A percentile compares a stretch with the other conserved stretches of the same genome.
Conservation (phyloP, 305 asterid species). For the Plantago coronopus region DNA sequence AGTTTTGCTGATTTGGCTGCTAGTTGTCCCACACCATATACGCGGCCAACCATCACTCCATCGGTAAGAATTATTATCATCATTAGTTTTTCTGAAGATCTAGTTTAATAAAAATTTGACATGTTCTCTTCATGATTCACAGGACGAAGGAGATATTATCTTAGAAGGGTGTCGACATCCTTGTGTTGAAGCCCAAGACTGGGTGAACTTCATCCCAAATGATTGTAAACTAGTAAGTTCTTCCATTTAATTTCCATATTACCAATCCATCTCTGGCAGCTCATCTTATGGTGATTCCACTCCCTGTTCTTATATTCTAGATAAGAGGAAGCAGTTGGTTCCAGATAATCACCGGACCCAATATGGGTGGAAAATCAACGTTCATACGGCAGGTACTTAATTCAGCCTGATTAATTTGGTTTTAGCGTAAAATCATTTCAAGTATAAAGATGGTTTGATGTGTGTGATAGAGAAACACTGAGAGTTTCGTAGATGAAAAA, state of each 20-base stretch:
- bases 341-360: slow-evolving; percentile 97
- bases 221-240: slow-evolving; percentile 86
- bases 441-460: slow-evolving; percentile 14
- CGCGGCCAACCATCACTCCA: slow-evolving; percentile 76
- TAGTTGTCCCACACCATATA: slow-evolving; percentile 74
- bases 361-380: slow-evolving; percentile 98
- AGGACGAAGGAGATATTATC: slow-evolving; percentile 87
- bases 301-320: slow-evolving; percentile 41
- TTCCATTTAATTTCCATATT: slow-evolving; percentile 19
- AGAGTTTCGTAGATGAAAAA: slow-evolving; percentile 11
- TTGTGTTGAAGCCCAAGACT: slow-evolving; percentile 99
- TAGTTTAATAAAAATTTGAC: slow-evolving; percentile 16
- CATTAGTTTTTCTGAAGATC: slow-evolving; percentile 10
- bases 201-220: slow-evolving; percentile 97
- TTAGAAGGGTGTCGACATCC: slow-evolving; percentile 97
- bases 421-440: slow-evolving; percentile 1
- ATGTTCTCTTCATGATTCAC: slow-evolving; percentile 24
- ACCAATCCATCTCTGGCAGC: slow-evolving; percentile 20
- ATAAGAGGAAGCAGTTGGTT: slow-evolving; percentile 87
- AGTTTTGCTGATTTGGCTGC: slow-evolving; percentile 98
- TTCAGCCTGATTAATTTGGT: slow-evolving; percentile 18
- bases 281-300: slow-evolving; percentile 20
- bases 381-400: slow-evolving; percentile 82
- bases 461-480: slow-evolving; percentile 9
- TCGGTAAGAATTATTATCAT: slow-evolving; percentile 45